Base-by-base conservation (phyloP, 2,329 filamentous ascomycete genomes). In the Fusarium cicatricum region DNA sequence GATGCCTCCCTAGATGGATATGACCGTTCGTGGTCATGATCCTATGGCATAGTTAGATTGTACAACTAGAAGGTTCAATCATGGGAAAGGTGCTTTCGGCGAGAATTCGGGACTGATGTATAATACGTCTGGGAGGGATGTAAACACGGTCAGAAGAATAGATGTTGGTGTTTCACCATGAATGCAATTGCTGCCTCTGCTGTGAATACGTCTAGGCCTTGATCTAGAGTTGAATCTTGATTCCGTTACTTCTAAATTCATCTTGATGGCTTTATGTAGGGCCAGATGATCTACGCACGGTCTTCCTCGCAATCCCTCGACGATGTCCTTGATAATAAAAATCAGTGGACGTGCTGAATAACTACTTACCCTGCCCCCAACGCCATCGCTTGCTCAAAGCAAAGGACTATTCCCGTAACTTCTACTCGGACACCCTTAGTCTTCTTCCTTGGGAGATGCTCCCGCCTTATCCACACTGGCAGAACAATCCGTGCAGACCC, bases 401-500 rank as follows among this genome's bases (percentile, higher is more conserved):
- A 34, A 17, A 37, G 11, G 19, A 28, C 26, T 1, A 28, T 2
- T 15, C 4, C 2, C 14, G 16, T 15, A 14, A 15, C 10, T 2
- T 36, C 9, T 26, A 3, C 11, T 26, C 14, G 17, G 36, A 37
- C 15, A 19, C 19, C 14, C 50, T 47, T 12, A 42, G 12, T 34
- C 34, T 51, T 36, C 33, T 29, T 31, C 57, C 52, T 32, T 10
- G n/a, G 2, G 31, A 23, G 44, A 17, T 16, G 45, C 37, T 2
- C 29, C 17, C 7, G 44, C 49, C 3, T 10, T 38, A 2, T 14
- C 39, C 10, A 19, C 28, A 12, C 44, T 47, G 5, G 32, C 55
- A 1, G 67, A 54, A 46, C 73, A 73, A 33, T 76, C 74, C 11
- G 72, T 66, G 28, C 70, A 76, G 3, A 78, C 65, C 40, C 67